Conservation (phyloP, 2,329 filamentous ascomycete genomes). For the Dactylellina sp. region DNA sequence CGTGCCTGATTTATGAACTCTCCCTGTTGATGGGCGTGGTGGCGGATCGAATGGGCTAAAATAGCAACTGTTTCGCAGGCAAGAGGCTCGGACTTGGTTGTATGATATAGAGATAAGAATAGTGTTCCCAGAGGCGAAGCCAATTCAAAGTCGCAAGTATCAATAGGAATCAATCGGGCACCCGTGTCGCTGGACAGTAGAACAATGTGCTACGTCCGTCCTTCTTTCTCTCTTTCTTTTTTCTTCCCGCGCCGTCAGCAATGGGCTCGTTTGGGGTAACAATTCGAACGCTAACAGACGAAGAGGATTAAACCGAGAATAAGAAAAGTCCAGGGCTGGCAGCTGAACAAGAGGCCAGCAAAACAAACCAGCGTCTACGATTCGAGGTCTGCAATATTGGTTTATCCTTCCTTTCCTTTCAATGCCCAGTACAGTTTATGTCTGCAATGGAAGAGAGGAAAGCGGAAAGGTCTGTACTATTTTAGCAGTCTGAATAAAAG, state of each 20-base stretch:
- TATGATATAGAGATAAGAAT: conserved; percentile 15
- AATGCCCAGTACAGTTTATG: conserved; percentile 2
- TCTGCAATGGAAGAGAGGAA: conserved; percentile 4
- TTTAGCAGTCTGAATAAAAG: conserved; percentile 30
- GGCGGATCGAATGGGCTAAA: conserved; percentile 52
- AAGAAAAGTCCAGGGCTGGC: background rate
- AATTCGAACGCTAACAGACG: conserved; percentile 8
- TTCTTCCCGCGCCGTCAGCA: conserved; percentile 19
- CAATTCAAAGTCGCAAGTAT: conserved; percentile 30
- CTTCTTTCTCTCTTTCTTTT: conserved; percentile 1
- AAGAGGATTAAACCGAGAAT: conserved; percentile 12
- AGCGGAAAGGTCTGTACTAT: conserved; percentile 18
- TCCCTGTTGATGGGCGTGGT: conserved; percentile 18
- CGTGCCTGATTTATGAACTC: conserved; percentile 30
- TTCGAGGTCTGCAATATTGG: conserved; percentile 6
- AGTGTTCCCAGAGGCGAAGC: conserved; percentile 22
- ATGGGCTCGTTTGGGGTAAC: conserved; percentile 13
- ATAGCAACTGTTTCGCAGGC: conserved; percentile 26
- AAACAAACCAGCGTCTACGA: conserved; percentile 31
- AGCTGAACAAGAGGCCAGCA: conserved; percentile 15
- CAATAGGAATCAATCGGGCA: conserved; percentile 22
- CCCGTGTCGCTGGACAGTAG: background rate
- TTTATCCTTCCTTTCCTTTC: background rate
- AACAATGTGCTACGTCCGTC: too few species aligned
- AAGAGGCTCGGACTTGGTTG: conserved; percentile 14